Evolutionary conservation across 176 grass and related monocot species (phyloP).

Genomic region (Puya raimondii): DNA sequence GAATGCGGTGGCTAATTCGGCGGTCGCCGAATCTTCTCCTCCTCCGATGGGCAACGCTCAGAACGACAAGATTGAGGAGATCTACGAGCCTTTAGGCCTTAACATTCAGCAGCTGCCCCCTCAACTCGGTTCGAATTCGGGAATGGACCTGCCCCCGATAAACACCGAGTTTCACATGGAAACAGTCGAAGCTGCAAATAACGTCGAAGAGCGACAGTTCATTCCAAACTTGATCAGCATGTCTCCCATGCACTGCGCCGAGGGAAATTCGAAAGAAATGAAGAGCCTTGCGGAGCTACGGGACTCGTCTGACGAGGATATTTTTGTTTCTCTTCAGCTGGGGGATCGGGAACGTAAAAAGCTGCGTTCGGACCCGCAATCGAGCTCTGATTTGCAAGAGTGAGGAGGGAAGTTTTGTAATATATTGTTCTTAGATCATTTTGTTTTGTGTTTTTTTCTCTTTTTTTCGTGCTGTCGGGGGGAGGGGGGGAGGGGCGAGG

Average conservation of each 20-base stretch:
- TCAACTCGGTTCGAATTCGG: slow-evolving; percentile 21
- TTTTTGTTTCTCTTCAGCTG: slow-evolving; percentile 64
- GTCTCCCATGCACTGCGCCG: slow-evolving; percentile 34
- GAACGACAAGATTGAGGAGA: slow-evolving; percentile 53
- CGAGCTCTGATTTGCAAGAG: slow-evolving; percentile 45
- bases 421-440: neutral
- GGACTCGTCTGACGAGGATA: slow-evolving; percentile 73
- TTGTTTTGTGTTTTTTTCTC: neutral
- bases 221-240: slow-evolving; percentile 68
- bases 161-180: slow-evolving; percentile 34
- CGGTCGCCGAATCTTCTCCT: slow-evolving; percentile 52
- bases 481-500: too few relatives aligned
- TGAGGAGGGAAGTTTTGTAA: slow-evolving; percentile 17
- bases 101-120: slow-evolving; percentile 60
- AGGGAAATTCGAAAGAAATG: slow-evolving; percentile 19
- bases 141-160: slow-evolving; percentile 26
- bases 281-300: slow-evolving; percentile 50
- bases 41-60: slow-evolving; percentile 15
- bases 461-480: too few relatives aligned
- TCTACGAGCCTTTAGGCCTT: slow-evolving; percentile 64
- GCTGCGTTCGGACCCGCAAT: slow-evolving; percentile 28
- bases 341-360: slow-evolving; percentile 72
- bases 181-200: slow-evolving; percentile 23
- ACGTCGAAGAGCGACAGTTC: slow-evolving; percentile 86
- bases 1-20: slow-evolving; percentile 41